Base-by-base conservation (phyloP, 306 rosid genomes). In the Argentina anserina region DNA sequence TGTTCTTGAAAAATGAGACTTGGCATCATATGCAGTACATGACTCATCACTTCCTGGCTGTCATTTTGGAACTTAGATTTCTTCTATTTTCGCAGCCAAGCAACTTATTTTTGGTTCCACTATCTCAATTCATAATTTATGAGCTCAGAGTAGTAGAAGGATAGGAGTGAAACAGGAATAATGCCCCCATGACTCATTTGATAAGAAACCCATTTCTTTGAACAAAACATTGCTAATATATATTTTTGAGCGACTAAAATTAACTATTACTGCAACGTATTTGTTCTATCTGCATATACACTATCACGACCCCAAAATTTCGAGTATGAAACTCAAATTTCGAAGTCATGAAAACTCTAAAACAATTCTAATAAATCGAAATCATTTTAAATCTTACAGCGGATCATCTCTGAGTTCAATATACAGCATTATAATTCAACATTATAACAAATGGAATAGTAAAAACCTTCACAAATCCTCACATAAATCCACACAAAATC, bases 1-100 rank as follows among this genome's bases (percentile, higher is more conserved):
- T 75, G 96, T 93, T 82, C 97, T 87, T 43, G 93, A 90, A 75
- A 88, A 83, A 68, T 93, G 75, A 75, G 78, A 62, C 23, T 47
- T 20, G 50, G 1, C 18, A 59, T 29, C 26, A 59, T 10, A 15
- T 25, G 60, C 28, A 36, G 18, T 42, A n/a, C 11, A 20, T 50
- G 26, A 39, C 40, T 11, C 0, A 21, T 29, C 39, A 59, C 64
- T 59, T 6, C 12, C 23, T 70, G 72, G 68, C 71, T 74, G 21
- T 75, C 9, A 14, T 13, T 23, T 40, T 18, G 50, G 7, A 40
- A 3, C 55, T 28, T 31, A 14, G 28, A 36, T n/a, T 11, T 75
- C 26, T 59, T 55, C 13, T 18, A 70, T 42, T 76, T 65, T 60
- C 60, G 55, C 66, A 50, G 55, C 73, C 72, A 73, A 72, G 74